Evolutionary conservation across 805 yeast genomes (phyloP), one percentile per base, ranked within the genome.

Genomic region (Saccharomyces jurei): DNA sequence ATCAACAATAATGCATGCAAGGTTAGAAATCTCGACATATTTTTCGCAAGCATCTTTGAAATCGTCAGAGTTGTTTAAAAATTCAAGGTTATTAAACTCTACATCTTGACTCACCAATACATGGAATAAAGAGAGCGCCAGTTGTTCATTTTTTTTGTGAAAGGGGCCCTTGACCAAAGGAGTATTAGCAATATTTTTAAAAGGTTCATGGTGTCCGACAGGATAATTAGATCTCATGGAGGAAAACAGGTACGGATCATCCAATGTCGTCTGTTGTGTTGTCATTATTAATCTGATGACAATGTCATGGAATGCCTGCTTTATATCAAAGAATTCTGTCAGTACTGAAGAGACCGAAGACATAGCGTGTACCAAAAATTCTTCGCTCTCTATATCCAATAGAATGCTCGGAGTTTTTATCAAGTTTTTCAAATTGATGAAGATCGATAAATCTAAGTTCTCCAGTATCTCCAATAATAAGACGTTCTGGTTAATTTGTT

Each of bases 241-340:
- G 51, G 77, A 75, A 68, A 87, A 87, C 1, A 83, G 84, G 55
- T 86, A 89, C 0, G 94, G 89, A 64, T 87, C 95, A 29, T 78
- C 81, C 10, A 87, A 69, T 0, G 94, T 85, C 10, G 87, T 70
- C 11, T 82, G 75, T 64, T 88, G 96, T 0, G 87, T 77, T 49
- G 83, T 81, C 77, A 87, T 78, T 10, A 88, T 74, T 5, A 86
- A 74, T 29, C 77, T 77, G 2, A 82, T 73, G 31, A 84, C 73
- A 3, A 77, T 65, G 59, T 85, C 81, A 66, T 89, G 91, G 27
- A 87, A 66, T 8, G 79, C 77, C 65, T 89, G 96, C 62, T 89
- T 90, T 49, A 79, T 72, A 57, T 84, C 86, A 63, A 84, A 80
- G 64, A 87, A 89, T 51, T 87, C 95, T n/a, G 84, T 74, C 4